Base-by-base conservation (phyloP, 306 rosid species). In the Sphenostylis stenocarpa region DNA sequence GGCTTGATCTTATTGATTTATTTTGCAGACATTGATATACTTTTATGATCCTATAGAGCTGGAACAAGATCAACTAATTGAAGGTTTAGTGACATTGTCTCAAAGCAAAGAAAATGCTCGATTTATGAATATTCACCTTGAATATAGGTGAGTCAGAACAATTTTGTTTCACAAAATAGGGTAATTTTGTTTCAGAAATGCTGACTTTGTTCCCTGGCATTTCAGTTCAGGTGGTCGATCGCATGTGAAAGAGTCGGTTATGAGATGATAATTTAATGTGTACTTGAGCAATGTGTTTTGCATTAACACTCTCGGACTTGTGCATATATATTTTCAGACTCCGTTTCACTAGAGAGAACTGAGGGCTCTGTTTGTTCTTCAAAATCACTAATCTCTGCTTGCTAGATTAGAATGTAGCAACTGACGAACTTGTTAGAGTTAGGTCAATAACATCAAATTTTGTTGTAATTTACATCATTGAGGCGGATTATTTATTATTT, bases 31-130 rank as follows among this genome's bases (percentile, higher is more conserved):
- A 11, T 64, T 95, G 86, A 81, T 92, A 44, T 95, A 95, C 84
- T 92, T 95, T 15, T 95, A 92, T 79, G 99, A 95, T 29, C 99
- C 99, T 57, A 73, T 95, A 20, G 99, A 92, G 61, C 86, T 95
- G 79, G 99, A 89, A 84, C 99, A 95, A 89, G 99, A 95, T 82
- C 99, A 95, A 86, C 38, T 87, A 12, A 90, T 95, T 75, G 99
- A 95, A 87, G 99, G 99, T 55, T 91, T 86, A 28, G 92, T 88
- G 69, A 84, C 88, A 20, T 83, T 95, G 81, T 83, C 99, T 31
- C 99, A 95, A 80, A 95, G 99, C 91, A 90, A 81, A 88, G 99
- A 95, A 85, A 92, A 95, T 51, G 86, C 86, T n/a, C 90, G 99
- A 56, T 95, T 92, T 84, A 92, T 95, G 99, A 95, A 95, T 78